These are phyloP conservation scores for Arachis monticola DNA, from an alignment of 331 rosid species.

Conservation along the genomic window DNA sequence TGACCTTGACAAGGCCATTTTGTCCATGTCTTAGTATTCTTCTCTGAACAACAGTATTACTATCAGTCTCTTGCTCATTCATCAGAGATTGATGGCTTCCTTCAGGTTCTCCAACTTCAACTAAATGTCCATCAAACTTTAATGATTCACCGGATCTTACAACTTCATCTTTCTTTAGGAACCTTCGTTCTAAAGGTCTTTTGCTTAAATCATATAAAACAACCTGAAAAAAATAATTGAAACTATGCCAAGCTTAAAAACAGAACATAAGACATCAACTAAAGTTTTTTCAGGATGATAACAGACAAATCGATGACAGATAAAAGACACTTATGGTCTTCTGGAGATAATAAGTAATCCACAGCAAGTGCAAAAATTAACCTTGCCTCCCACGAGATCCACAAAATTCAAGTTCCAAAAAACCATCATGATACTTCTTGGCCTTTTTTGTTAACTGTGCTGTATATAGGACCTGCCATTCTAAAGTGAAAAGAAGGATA, in stretches of 20 bases:
- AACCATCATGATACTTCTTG: slow-evolving; percentile 78
- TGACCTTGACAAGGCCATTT: slow-evolving; percentile 36
- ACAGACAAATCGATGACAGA: slow-evolving; percentile 23
- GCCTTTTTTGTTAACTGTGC: slow-evolving; percentile 67
- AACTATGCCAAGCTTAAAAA: slow-evolving; percentile 1
- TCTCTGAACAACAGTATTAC: slow-evolving; percentile 38
- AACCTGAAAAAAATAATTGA: slow-evolving; percentile 53
- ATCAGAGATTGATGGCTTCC: slow-evolving; percentile 50
- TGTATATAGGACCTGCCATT: slow-evolving; percentile 83
- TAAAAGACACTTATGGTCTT: slow-evolving; percentile 12
- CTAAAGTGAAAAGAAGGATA: slow-evolving; percentile 49
- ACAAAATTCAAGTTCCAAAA: slow-evolving; percentile 58
- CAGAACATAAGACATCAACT: not conserved
- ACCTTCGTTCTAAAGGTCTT: slow-evolving; percentile 63
- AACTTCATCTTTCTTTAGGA: slow-evolving; percentile 71
- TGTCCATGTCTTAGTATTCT: slow-evolving; percentile 39
- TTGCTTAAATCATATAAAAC: slow-evolving; percentile 66
- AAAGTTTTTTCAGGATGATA: not conserved
- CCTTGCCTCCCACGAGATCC: slow-evolving; percentile 82
- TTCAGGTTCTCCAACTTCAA: slow-evolving; percentile 68
- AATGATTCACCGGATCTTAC: slow-evolving; percentile 61
- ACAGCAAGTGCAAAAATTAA: slow-evolving; percentile 41
- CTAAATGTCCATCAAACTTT: slow-evolving; percentile 68
- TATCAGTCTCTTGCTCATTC: slow-evolving; percentile 30
- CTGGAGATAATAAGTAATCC: slow-evolving; percentile 30